Base-by-base conservation (phyloP, 805 yeast genomes). In the Wickerhamomyces mucosus region DNA sequence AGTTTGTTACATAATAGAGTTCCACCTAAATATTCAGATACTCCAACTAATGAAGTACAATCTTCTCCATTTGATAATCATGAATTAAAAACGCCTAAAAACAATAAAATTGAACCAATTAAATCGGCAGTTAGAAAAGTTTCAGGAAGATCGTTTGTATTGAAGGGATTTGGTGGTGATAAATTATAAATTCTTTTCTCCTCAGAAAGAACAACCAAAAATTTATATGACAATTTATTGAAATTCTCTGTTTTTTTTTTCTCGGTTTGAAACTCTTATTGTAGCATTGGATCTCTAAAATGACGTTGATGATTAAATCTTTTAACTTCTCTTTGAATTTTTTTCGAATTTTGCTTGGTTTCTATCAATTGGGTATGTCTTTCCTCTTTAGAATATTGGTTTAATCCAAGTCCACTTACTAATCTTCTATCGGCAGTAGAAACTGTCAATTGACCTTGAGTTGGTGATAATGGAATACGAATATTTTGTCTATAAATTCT, bases 291-390 rank as follows among this genome's bases (percentile, higher is more conserved):
- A 51, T 85, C 95, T 51, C 94, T 70, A 64, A 58, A 84, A 52
- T 92, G 95, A 19, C 75, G 72, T 67, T 89, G 95, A 66, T 75
- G 70, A 58, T 89, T 92, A 53, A 76, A 63, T 51, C 73, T 73
- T 55, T 74, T 81, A 34, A 74, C 70, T 19, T 83, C 81, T 40
- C 75, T 61, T 23, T 58, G 52, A 32, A 63, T 40, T 16, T 56
- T 46, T 39, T 53, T 55, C 39, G 58, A 56, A 40, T 58, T 59
- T 49, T 61, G 61, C 56, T 57, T 67, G 61, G 60, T 61, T 51
- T 61, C 73, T 36, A 56, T 39, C 38, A 50, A 42, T 39, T 43
- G 68, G 41, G 52, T 60, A 51, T 45, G 48, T 39, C 66, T 77
- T 54, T 63, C 69, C 40, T 69, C 63, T 55, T 64, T 68, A 45